Evolutionary conservation across 345 rosid species (phyloP).

Genomic region (Ricinus communis): DNA sequence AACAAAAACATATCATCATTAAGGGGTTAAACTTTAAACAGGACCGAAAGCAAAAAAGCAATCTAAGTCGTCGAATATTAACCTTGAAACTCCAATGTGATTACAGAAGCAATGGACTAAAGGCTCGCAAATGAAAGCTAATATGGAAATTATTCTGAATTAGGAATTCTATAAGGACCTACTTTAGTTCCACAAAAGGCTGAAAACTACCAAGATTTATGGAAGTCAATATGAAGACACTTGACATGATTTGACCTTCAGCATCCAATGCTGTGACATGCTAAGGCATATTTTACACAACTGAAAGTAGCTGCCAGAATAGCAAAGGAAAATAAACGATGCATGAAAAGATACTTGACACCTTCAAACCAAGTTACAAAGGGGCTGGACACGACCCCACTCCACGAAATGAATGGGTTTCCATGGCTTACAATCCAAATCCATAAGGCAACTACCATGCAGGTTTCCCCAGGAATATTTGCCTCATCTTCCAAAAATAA

Average conservation of each 20-base stretch:
- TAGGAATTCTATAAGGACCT: neutral
- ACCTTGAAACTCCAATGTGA: no score
- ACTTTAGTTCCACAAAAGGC: neutral
- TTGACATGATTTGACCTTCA: neutral
- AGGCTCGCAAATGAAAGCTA: neutral
- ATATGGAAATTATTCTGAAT: neutral
- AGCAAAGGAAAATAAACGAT: neutral
- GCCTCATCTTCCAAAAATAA: neutral
- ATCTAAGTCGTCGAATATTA: no score
- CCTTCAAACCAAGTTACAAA: neutral
- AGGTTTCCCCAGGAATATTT: neutral
- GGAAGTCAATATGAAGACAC: no score
- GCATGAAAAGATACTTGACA: neutral
- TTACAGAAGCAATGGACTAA: neutral
- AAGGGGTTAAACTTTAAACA: neutral
- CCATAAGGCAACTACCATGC: neutral
- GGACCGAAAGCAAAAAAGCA: neutral
- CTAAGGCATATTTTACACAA: neutral
- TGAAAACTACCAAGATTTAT: neutral
- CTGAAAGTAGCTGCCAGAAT: neutral
- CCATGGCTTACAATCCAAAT: neutral
- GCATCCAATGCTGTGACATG: neutral
- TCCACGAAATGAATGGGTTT: neutral
- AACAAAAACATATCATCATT: neutral
- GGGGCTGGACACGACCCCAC: no score